phyloP scores from a whole-genome alignment of 768 basidiomycete species.

The Termitomyces sp. region DNA sequence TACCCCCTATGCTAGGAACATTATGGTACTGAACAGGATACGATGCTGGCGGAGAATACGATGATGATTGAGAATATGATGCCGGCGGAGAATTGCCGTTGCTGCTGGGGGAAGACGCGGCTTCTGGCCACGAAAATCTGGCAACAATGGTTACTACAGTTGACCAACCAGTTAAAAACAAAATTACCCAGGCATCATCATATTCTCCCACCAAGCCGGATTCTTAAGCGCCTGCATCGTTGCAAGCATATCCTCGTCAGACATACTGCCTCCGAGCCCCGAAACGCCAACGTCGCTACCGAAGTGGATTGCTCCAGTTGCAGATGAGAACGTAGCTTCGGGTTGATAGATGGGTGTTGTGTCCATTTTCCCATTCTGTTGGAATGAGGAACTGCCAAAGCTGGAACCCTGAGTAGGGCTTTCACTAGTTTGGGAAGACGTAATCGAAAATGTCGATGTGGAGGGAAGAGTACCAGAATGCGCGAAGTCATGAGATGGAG shows the following conservation, averaged over 20 bases:
- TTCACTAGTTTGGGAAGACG: conserved; percentile 18
- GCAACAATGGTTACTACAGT: not conserved
- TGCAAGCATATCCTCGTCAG: conserved; percentile 61
- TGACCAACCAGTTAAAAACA: not conserved
- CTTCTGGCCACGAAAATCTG: conserved; percentile 31
- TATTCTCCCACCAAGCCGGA: conserved; percentile 69
- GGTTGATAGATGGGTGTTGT: conserved; percentile 42
- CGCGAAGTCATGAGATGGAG: conserved; percentile 16
- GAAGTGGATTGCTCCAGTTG: conserved; percentile 40
- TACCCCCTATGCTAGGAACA: conserved; percentile 9
- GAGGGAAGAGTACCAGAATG: conserved; percentile 16
- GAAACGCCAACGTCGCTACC: conserved; percentile 38
- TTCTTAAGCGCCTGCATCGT: conserved; percentile 73
- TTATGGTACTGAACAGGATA: conserved; percentile 13
- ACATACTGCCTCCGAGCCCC: conserved; percentile 30
- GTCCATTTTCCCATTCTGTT: conserved; percentile 22
- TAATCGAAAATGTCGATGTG: conserved; percentile 27
- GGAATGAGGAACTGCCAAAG: conserved; percentile 14
- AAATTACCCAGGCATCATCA: conserved; percentile 82
- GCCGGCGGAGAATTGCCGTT: conserved; percentile 18
- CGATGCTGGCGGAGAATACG: conserved; percentile 8
- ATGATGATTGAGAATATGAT: not conserved
- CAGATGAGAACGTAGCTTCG: conserved; percentile 44
- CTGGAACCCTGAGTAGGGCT: conserved; percentile 19
- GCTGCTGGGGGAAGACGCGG: conserved; percentile 23